Evolutionary conservation across 495 filamentous ascomycete genomes (phyloP).

Genomic region (Penicillium cinerascens): DNA sequence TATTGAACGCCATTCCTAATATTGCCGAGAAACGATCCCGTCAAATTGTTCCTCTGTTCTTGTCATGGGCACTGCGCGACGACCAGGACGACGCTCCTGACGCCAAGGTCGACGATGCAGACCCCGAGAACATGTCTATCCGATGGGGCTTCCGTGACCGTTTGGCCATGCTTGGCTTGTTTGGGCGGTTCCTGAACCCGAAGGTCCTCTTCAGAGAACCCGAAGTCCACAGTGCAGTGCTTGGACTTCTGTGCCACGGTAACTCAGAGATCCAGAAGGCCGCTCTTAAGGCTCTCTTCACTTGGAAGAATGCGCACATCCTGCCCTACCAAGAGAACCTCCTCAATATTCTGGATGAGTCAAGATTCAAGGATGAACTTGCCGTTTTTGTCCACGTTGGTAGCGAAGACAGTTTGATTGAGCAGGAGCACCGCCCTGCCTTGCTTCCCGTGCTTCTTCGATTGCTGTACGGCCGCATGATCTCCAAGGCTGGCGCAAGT

Average conservation of each 20-base stretch:
- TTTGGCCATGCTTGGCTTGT: slow-evolving; percentile 75
- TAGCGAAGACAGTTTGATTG: slow-evolving; percentile 68
- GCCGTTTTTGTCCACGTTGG: slow-evolving; percentile 73
- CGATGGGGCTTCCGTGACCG: slow-evolving; percentile 67
- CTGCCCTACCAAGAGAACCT: slow-evolving; percentile 81
- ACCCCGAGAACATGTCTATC: slow-evolving; percentile 22
- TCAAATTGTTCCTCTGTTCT: slow-evolving; percentile 76
- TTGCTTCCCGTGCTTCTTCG: slow-evolving; percentile 83
- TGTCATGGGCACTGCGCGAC: slow-evolving; percentile 64
- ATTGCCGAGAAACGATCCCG: slow-evolving; percentile 84
- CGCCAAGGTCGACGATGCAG: slow-evolving; percentile 7
- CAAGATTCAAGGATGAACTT: slow-evolving; percentile 87
- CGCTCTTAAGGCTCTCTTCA: slow-evolving; percentile 77
- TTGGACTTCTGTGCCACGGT: slow-evolving; percentile 75
- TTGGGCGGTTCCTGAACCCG: slow-evolving; percentile 81
- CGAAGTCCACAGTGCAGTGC: slow-evolving; percentile 70
- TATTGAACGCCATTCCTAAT: slow-evolving; percentile 67
- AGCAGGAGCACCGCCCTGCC: slow-evolving; percentile 63
- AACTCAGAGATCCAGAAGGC: slow-evolving; percentile 84
- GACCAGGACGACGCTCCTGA: slow-evolving; percentile 45
- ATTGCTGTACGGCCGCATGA: slow-evolving; percentile 82
- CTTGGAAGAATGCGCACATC: slow-evolving; percentile 79
- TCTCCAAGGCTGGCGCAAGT: slow-evolving; percentile 69
- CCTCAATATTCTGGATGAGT: slow-evolving; percentile 84
- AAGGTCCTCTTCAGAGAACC: slow-evolving; percentile 72